phyloP scores from a whole-genome alignment of 306 rosid species.

The Dalbergia cultrata region DNA sequence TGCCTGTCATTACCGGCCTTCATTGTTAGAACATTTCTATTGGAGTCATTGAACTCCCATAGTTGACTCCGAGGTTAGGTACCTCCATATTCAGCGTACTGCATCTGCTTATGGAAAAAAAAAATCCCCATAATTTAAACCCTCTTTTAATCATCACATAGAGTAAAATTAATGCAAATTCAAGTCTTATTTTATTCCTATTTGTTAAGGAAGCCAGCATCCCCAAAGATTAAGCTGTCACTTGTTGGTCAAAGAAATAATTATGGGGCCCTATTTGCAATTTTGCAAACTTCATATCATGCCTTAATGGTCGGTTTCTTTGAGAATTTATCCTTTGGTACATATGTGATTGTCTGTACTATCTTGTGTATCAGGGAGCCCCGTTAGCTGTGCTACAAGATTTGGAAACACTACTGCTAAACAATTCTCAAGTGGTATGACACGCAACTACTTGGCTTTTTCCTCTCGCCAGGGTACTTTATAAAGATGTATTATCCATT shows the following conservation, averaged over 20 bases:
- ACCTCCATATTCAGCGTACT: slow-evolving; percentile 6
- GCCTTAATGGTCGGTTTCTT: slow-evolving; percentile 36
- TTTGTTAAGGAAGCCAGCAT: slow-evolving; percentile 1
- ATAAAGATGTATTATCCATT: slow-evolving; percentile 20
- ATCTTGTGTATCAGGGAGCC: slow-evolving; percentile 71
- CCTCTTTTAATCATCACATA: background rate
- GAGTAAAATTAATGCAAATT: slow-evolving; percentile 11
- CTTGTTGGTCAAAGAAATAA: background rate
- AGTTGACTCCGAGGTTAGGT: slow-evolving; percentile 1
- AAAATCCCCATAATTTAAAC: background rate
- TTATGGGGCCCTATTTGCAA: slow-evolving; percentile 1
- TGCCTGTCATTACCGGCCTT: background rate
- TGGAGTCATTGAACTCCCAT: background rate
- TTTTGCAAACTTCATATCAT: slow-evolving; percentile 36
- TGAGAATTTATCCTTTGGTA: slow-evolving; percentile 28
- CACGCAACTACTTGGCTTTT: slow-evolving; percentile 30
- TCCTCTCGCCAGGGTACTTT: slow-evolving; percentile 31
- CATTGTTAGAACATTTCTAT: background rate
- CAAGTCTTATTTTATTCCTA: background rate
- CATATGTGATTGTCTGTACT: slow-evolving; percentile 41
- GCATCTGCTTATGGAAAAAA: background rate
- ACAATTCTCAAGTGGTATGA: slow-evolving; percentile 78
- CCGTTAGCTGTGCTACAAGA: slow-evolving; percentile 72
- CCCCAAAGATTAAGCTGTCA: slow-evolving; percentile 12
- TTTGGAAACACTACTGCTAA: slow-evolving; percentile 81